phyloP scores from a whole-genome alignment of 2,329 filamentous ascomycete species.

The Zasmidium cellare region DNA sequence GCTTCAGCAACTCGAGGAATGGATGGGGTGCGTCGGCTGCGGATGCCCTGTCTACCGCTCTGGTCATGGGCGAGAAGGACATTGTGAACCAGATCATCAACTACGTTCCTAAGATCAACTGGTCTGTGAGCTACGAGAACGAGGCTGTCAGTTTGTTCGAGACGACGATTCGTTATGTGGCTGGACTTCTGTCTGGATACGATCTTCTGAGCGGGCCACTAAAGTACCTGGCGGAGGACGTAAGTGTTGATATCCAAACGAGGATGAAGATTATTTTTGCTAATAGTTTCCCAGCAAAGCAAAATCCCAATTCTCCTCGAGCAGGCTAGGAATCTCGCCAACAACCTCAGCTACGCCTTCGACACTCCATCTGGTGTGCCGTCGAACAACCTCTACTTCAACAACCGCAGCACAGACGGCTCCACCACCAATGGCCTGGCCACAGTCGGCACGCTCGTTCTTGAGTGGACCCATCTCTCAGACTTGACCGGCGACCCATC shows the following conservation, averaged over 20 bases:
- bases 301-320: constrained; percentile 61
- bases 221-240: constrained; percentile 10
- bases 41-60: constrained; percentile 77
- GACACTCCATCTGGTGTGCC: constrained; percentile 74
- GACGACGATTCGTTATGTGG: constrained; percentile 86
- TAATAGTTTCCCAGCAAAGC: constrained; percentile 16
- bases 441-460: constrained; percentile 72
- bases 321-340: constrained; percentile 69
- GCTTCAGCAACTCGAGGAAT: constrained; percentile 68
- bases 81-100: constrained; percentile 71
- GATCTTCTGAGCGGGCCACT: constrained; percentile 72
- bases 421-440: constrained; percentile 68
- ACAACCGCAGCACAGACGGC: constrained; percentile 47
- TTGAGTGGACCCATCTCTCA: constrained; percentile 81
- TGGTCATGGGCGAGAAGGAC: constrained; percentile 70
- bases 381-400: constrained; percentile 65
- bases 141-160: constrained; percentile 76
- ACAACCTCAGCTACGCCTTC: constrained; percentile 75
- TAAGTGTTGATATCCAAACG: background rate
- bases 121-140: constrained; percentile 68
- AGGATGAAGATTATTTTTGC: constrained; percentile 14
- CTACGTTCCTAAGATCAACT: constrained; percentile 71
- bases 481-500: constrained; percentile 68
- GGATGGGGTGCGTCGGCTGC: constrained; percentile 84
- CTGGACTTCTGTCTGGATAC: constrained; percentile 73